Evolutionary conservation across 768 basidiomycete species (phyloP), one percentile per base, ranked within the genome.

Genomic region (Chalciporus pseudorubinellus): DNA sequence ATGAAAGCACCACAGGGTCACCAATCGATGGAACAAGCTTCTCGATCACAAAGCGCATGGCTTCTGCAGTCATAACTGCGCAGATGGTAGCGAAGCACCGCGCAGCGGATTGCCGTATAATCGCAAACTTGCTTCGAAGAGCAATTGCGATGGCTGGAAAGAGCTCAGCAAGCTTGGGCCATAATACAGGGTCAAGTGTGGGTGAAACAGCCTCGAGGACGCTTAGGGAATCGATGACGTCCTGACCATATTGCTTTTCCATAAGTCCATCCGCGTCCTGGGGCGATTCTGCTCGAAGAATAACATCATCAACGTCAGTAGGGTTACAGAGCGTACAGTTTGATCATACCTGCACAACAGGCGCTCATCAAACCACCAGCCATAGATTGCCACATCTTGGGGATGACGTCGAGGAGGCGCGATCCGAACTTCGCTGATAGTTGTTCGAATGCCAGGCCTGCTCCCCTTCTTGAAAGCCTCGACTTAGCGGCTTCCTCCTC

Each of bases 341-440:
- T 40, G 20, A 13, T 34, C 82, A 39, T 66, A 93, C 93, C 84
- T 31, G 77, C 66, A 38, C 75, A 72, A 57, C 87, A 93, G 20
- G 84, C 80, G 47, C 79, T 81, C 40, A 87, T 59, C 33, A 97
- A 66, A 20, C 89, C 85, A 20, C 85, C 86, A 13, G 84, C 84
- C 83, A 97, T 92, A 5, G 89, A 92, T 44, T 88, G 84, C 95
- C 95, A 98, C 79, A 98, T 89, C 58, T 83, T 92, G 2, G 97
- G 95, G n/a, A 98, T 82, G 29, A 81, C 76, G 0, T 85, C 79
- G 31, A 98, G 72, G 26, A 98, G 73, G 13, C 70, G 71, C 2
- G 81, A 65, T 0, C 89, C 93, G 58, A 98, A 97, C 55, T 79
- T 81, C 3, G 71, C 65, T 2, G 93, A 92, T 26, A 99, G 71